Conservation (phyloP, 2,329 filamentous ascomycete species). For the Calonectria naviculata region DNA sequence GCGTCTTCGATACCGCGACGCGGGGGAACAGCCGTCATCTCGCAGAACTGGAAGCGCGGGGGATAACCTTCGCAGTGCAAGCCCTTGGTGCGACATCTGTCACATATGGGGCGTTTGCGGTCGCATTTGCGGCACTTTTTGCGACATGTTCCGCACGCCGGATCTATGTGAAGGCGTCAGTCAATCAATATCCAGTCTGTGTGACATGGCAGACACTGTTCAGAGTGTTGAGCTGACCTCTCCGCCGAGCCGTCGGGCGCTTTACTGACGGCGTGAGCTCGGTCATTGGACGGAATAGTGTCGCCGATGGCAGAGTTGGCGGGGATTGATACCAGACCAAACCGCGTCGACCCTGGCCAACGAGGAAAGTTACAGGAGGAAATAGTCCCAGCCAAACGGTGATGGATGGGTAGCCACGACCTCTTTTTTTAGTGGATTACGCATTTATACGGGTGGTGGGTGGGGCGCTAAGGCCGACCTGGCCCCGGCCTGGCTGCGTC, state of each 20-base stretch:
- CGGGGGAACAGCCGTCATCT: slow-evolving; percentile 6
- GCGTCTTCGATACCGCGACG: not conserved
- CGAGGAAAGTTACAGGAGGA: not conserved
- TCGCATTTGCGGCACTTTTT: slow-evolving; percentile 48
- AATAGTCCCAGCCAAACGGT: not conserved
- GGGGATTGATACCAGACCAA: not conserved
- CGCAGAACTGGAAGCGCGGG: slow-evolving; percentile 42
- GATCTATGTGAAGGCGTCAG: slow-evolving; percentile 33
- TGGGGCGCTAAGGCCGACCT: not conserved
- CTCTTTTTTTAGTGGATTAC: not conserved
- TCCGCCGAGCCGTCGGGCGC: slow-evolving; percentile 32
- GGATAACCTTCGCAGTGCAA: slow-evolving; percentile 46
- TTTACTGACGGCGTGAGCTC: not conserved
- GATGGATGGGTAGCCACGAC: not conserved
- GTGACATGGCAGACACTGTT: no score
- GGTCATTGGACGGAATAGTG: not conserved
- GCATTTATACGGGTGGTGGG: not conserved
- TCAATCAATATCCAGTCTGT: not conserved
- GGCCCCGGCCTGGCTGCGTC: no score
- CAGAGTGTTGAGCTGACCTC: slow-evolving; percentile 22
- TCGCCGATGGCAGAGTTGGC: not conserved
- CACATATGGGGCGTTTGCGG: slow-evolving; percentile 41
- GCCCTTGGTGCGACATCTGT: slow-evolving; percentile 42
- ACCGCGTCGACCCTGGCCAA: not conserved
- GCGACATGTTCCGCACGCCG: slow-evolving; percentile 45